Percentiles rank a stretch among this genome's conserved stretches.
Conservation (phyloP, 345 rosid species). For the Limnanthes douglasii region DNA sequence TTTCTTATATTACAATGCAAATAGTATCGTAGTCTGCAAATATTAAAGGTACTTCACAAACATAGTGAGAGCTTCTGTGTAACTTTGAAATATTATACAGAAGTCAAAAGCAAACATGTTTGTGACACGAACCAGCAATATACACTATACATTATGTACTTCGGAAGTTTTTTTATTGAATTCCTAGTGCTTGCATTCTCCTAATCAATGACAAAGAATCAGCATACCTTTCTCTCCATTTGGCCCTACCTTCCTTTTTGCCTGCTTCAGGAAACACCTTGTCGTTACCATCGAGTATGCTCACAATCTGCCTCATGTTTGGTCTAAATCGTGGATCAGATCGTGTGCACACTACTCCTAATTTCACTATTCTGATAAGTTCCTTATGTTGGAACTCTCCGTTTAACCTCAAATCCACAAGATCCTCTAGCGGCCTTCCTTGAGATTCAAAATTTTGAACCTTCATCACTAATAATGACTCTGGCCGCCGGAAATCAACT, state of each 20-base stretch:
- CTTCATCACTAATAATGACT: conserved; percentile 49
- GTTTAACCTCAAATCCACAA: conserved; percentile 42
- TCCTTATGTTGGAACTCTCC: conserved; percentile 30
- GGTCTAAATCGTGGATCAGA: conserved; percentile 65
- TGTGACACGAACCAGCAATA: no score
- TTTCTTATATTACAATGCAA: no score
- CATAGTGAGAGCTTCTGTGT: no score
- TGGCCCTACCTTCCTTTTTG: conserved; percentile 34
- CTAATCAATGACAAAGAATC: conserved; percentile 45
- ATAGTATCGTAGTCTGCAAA: no score
- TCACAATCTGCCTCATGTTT: conserved; percentile 63
- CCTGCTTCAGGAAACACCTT: conserved; percentile 18
- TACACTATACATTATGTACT: no score
- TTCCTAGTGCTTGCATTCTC: conserved; percentile 77
- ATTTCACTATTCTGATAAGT: conserved; percentile 32
- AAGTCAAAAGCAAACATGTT: no score
- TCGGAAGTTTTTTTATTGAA: conserved; percentile 49
- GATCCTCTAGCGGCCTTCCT: conserved; percentile 26
- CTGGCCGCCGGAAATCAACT: conserved; percentile 67
- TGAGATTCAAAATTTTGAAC: conserved; percentile 32
- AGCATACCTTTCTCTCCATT: conserved; percentile 50
- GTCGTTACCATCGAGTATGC: conserved; percentile 79
- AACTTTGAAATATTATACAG: no score
- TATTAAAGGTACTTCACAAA: no score
- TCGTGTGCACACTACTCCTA: conserved; percentile 76